Conservation (phyloP, 129 eudicot species). For the Helianthus annuus region DNA sequence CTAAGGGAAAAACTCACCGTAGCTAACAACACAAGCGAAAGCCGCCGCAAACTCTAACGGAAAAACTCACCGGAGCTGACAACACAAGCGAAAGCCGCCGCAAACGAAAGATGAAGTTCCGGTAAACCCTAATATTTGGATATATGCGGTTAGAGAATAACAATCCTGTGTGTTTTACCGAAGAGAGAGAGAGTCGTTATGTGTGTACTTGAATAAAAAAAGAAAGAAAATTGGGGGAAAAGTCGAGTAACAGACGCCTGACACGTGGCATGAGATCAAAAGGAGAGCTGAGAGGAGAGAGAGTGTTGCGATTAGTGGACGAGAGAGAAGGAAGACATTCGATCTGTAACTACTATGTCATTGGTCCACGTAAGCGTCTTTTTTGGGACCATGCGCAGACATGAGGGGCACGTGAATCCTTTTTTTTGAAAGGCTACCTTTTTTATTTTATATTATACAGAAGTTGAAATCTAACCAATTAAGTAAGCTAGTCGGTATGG, state of each 20-base stretch:
- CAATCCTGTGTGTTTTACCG: constrained; percentile 40
- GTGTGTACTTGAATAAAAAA: constrained; percentile 20
- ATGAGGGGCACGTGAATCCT: constrained; percentile 22
- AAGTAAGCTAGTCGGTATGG: too few relatives aligned
- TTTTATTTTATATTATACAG: too few relatives aligned
- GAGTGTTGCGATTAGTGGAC: constrained; percentile 61
- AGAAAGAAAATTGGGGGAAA: constrained; percentile 9
- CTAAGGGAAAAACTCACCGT: constrained; percentile 41
- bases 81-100: constrained; percentile 1
- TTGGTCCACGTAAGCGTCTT: constrained; percentile 53
- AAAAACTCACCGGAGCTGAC: constrained; percentile 37
- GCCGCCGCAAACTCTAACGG: constrained; percentile 17
- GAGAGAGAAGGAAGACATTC: constrained; percentile 31
- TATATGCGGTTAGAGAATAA: not conserved
- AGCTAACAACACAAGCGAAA: not conserved
- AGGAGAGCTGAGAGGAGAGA: constrained; percentile 37
- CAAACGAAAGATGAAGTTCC: constrained; percentile 8
- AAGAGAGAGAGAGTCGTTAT: constrained; percentile 18
- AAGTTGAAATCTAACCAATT: too few relatives aligned
- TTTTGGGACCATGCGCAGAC: not conserved
- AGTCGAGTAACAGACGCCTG: constrained; percentile 28
- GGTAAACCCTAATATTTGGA: constrained; percentile 46
- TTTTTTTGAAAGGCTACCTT: not conserved
- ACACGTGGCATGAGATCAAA: constrained; percentile 77
- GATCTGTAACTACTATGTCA: constrained; percentile 50